A percentile compares a stretch with the other conserved stretches of the same genome.
These are phyloP conservation scores for Tetrapisispora pingtungensis DNA, from an alignment of 805 yeast genomes.

Conservation along the genomic window DNA sequence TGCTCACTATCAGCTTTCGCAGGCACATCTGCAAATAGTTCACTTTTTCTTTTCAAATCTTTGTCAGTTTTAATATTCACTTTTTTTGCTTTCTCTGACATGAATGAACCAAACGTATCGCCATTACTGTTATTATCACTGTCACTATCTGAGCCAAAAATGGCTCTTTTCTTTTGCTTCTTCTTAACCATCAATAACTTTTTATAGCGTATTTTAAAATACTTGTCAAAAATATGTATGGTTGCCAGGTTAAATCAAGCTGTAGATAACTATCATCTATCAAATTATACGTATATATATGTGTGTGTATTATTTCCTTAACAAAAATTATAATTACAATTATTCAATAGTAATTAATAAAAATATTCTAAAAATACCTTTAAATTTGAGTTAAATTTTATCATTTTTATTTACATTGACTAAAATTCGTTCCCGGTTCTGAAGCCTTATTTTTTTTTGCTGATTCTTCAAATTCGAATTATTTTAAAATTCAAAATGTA, in stretches of 20 bases:
- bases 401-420: not conserved
- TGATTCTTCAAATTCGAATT: not conserved
- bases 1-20: not conserved
- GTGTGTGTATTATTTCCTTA: too few species aligned
- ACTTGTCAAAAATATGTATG: too few species aligned
- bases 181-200: slow-evolving; percentile 2
- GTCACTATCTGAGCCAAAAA: not conserved
- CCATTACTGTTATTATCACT: not conserved
- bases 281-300: too few species aligned
- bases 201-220: too few species aligned
- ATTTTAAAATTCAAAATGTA: not conserved
- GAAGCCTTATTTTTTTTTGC: not conserved
- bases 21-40: not conserved
- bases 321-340: too few species aligned
- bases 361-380: not conserved
- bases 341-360: too few species aligned
- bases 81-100: not conserved
- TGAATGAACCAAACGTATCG: not conserved
- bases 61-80: not conserved
- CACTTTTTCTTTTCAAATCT: not conserved
- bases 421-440: not conserved
- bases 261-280: too few species aligned
- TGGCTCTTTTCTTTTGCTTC: not conserved
- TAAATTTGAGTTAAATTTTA: slow-evolving; percentile 1
- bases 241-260: too few species aligned